These are phyloP conservation scores for Sporothrix phasma DNA, from an alignment of 2,329 filamentous ascomycete genomes.

Conservation along the genomic window DNA sequence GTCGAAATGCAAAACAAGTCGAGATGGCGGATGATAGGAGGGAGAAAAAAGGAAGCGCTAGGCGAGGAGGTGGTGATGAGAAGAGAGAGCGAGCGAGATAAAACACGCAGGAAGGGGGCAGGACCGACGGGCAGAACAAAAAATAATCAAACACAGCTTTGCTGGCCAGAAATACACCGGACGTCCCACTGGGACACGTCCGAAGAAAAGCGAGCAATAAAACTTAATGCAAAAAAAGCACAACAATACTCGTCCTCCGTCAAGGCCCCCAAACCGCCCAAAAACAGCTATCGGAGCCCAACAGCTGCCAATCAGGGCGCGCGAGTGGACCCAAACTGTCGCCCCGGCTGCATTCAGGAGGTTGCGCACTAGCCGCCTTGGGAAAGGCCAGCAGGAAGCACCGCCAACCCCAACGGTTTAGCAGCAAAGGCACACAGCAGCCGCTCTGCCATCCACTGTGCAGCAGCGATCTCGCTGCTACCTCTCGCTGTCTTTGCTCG, in stretches of 20 bases:
- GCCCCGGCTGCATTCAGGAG: background rate
- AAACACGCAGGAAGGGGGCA: constrained; percentile 1
- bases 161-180: constrained; percentile 5
- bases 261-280: background rate
- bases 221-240: constrained; percentile 5
- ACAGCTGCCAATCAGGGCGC: constrained; percentile 10
- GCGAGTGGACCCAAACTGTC: background rate
- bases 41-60: constrained; percentile 7
- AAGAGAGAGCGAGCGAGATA: background rate
- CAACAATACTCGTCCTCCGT: no score
- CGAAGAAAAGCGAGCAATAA: constrained; percentile 11
- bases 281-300: constrained; percentile 8
- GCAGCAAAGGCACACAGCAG: background rate
- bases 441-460: background rate
- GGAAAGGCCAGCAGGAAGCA: constrained; percentile 2
- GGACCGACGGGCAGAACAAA: constrained; percentile 2
- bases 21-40: background rate
- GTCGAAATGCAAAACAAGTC: background rate
- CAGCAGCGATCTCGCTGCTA: constrained; percentile 13
- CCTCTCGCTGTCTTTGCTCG: constrained; percentile 7
- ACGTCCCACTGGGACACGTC: constrained; percentile 12
- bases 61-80: background rate
- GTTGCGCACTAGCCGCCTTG: constrained; percentile 5
- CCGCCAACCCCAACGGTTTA: constrained; percentile 13
- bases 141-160: constrained; percentile 7